Evolutionary conservation across 371 early-diverging fungal genomes (phyloP).

Genomic region (Zychaea mexicana): DNA sequence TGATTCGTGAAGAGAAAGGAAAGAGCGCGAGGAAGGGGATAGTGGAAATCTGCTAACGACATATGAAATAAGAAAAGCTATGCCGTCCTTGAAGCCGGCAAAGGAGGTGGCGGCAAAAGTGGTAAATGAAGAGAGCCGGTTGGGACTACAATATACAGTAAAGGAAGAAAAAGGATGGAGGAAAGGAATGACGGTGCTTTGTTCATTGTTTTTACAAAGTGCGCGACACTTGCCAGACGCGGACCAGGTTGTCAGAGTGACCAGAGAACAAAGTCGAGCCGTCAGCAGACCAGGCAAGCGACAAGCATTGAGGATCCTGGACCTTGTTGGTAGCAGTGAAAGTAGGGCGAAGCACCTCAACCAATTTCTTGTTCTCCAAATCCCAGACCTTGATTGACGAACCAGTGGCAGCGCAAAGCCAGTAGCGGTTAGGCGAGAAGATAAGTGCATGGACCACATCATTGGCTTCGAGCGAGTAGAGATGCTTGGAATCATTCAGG

Average conservation of each 20-base stretch:
- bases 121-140: background rate
- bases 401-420: constrained; percentile 98
- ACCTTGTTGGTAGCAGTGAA: constrained; percentile 72
- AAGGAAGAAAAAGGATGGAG: background rate
- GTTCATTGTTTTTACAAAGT: constrained; percentile 33
- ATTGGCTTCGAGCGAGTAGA: constrained; percentile 97
- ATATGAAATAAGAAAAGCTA: background rate
- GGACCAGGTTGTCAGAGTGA: constrained; percentile 94
- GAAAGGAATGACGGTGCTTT: background rate
- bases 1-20: too few relatives aligned
- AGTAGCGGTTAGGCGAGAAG: constrained; percentile 99
- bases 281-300: constrained; percentile 97
- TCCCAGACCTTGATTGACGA: constrained; percentile 99
- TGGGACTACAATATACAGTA: background rate
- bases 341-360: constrained; percentile 94
- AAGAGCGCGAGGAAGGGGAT: background rate
- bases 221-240: constrained; percentile 91
- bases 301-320: constrained; percentile 84
- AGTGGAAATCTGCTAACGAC: background rate
- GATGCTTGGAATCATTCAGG: constrained; percentile 98
- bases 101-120: too few relatives aligned
- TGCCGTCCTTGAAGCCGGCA: background rate
- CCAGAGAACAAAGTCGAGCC: constrained; percentile 98
- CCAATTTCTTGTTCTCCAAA: constrained; percentile 94
- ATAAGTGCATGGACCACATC: constrained; percentile 94